Conservation (phyloP, 352 stramenopile species). For the Phytopythium cucurbitacearum region DNA sequence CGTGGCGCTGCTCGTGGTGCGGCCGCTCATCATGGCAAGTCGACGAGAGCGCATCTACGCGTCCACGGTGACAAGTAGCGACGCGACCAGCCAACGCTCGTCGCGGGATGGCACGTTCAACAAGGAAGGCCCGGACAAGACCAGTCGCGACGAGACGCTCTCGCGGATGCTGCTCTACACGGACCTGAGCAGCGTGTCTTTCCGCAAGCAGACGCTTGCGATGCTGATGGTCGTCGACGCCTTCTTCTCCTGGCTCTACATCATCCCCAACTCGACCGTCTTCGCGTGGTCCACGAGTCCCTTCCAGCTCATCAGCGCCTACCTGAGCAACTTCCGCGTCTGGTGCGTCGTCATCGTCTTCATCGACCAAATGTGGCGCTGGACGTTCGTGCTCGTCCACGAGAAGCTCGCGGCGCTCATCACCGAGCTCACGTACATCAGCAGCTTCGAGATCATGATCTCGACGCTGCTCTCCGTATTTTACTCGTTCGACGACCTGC, state of each 20-base stretch:
- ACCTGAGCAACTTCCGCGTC: slow-evolving; percentile 19
- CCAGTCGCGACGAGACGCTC: slow-evolving; percentile 7
- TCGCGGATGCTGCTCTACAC: slow-evolving; percentile 21
- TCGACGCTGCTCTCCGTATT: slow-evolving; percentile 16
- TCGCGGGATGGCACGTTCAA: background rate
- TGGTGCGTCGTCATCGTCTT: slow-evolving; percentile 17
- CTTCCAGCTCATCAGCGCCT: slow-evolving; percentile 18
- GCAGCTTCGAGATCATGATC: slow-evolving; percentile 20
- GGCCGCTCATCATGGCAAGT: slow-evolving; percentile 6
- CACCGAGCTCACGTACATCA: slow-evolving; percentile 18
- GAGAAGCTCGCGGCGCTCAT: slow-evolving; percentile 13
- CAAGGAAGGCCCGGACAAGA: background rate
- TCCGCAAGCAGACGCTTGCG: slow-evolving; percentile 12
- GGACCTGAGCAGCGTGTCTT: slow-evolving; percentile 16
- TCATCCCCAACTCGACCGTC: slow-evolving; percentile 18
- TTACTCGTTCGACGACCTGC: slow-evolving; percentile 9
- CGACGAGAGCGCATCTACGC: slow-evolving; percentile 6
- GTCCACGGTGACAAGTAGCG: background rate
- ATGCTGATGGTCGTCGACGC: slow-evolving; percentile 12
- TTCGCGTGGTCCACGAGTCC: slow-evolving; percentile 16
- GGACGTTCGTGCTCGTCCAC: slow-evolving; percentile 8
- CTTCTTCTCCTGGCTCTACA: slow-evolving; percentile 17
- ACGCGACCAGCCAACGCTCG: background rate
- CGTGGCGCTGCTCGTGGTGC: slow-evolving; percentile 15
- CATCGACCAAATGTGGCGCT: slow-evolving; percentile 12